These are phyloP conservation scores for Sicyos baderoa DNA, from an alignment of 306 rosid species.

Conservation along the genomic window DNA sequence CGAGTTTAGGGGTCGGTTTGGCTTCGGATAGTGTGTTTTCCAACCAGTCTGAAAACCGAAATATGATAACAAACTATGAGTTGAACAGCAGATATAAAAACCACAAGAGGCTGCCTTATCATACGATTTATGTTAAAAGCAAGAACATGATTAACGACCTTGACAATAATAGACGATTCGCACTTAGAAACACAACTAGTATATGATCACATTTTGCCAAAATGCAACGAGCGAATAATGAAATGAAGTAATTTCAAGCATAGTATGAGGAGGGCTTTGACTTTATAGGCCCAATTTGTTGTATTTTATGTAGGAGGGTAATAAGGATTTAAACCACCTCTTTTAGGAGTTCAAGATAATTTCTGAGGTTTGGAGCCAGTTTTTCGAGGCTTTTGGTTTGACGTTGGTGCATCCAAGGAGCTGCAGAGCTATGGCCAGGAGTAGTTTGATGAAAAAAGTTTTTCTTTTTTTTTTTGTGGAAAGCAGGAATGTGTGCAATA, in stretches of 20 bases:
- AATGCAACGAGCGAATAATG: not conserved
- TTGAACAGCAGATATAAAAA: not conserved
- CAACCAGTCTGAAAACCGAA: slow-evolving; percentile 72
- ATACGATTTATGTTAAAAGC: not conserved
- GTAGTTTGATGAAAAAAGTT: too few relatives aligned
- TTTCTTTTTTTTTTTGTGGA: too few relatives aligned
- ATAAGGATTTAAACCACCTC: too few relatives aligned
- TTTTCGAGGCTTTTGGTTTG: too few relatives aligned
- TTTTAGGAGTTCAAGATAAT: too few relatives aligned
- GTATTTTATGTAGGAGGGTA: too few relatives aligned
- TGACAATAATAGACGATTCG: not conserved
- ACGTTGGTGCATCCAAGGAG: too few relatives aligned
- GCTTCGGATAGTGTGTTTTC: slow-evolving; percentile 57
- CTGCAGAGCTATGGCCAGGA: too few relatives aligned
- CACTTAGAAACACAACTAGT: not conserved
- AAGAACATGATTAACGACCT: not conserved
- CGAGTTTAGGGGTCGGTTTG: slow-evolving; percentile 88
- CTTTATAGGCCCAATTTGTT: too few relatives aligned
- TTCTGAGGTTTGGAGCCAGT: too few relatives aligned
- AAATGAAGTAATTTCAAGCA: not conserved
- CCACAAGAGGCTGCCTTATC: not conserved
- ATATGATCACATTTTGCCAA: not conserved
- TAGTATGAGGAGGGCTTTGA: too few relatives aligned
- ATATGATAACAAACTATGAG: slow-evolving; percentile 12
- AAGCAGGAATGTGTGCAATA: too few relatives aligned